Percentiles rank a stretch among this genome's conserved stretches.
Evolutionary conservation across 2,329 filamentous ascomycete species (phyloP).

Genomic region (Cercospora sojina): DNA sequence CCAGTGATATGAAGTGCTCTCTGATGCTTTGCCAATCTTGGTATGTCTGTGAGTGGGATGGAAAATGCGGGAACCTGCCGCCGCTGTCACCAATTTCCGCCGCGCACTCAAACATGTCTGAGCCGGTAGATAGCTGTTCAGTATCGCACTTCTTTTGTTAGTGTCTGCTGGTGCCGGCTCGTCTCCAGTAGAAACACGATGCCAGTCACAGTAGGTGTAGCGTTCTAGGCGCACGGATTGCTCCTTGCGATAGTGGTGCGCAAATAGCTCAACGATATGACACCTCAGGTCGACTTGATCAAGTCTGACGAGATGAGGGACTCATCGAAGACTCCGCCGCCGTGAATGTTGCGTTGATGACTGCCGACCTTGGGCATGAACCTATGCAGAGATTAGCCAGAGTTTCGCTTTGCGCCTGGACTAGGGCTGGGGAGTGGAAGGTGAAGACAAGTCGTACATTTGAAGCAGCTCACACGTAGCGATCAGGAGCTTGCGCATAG

Average conservation of each 20-base stretch:
- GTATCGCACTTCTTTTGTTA: neutral
- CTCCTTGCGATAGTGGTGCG: neutral
- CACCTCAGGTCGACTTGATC: neutral
- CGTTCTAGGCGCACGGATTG: neutral
- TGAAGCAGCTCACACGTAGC: slow-evolving; percentile 31
- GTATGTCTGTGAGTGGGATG: neutral
- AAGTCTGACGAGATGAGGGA: slow-evolving; percentile 21
- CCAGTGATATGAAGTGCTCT: neutral
- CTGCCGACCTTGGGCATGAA: slow-evolving; percentile 27
- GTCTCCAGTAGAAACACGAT: neutral
- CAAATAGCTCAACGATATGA: neutral
- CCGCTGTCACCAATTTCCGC: neutral
- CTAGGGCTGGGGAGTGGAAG: neutral
- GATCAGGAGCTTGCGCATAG: slow-evolving; percentile 29
- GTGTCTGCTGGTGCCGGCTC: neutral
- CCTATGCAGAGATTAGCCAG: neutral
- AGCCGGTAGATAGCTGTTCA: neutral
- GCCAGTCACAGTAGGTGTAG: neutral
- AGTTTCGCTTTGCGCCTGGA: neutral
- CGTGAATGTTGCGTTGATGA: slow-evolving; percentile 33
- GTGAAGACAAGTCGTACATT: neutral
- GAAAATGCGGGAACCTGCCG: neutral
- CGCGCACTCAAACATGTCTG: neutral
- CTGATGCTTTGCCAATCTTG: neutral
- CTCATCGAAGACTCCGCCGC: slow-evolving; percentile 33